These are phyloP conservation scores for Coniferiporia sulphurascens DNA, from an alignment of 1,284 basidiomycete genomes.

Conservation along the genomic window DNA sequence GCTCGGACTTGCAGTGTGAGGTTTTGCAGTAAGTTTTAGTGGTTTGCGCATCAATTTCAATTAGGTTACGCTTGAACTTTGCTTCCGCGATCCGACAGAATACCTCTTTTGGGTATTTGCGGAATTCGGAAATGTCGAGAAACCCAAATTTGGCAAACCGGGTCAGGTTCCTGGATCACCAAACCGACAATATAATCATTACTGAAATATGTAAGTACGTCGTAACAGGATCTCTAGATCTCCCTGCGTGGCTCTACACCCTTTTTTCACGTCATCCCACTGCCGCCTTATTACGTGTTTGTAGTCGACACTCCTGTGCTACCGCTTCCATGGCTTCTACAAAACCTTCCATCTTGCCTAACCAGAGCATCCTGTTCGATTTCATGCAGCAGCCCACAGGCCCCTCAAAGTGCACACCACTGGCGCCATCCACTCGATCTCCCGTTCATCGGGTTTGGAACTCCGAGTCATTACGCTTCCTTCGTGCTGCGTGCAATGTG, in stretches of 20 bases:
- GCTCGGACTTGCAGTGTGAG: too few relatives aligned
- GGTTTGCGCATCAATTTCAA: too few relatives aligned
- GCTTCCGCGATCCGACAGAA: too few relatives aligned
- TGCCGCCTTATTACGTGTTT: slow-evolving; percentile 10
- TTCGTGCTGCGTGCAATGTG: background rate
- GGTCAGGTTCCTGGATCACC: too few relatives aligned
- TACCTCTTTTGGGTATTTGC: too few relatives aligned
- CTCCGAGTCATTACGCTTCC: background rate
- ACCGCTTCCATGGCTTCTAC: background rate
- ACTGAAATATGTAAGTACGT: too few relatives aligned
- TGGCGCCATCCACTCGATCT: background rate
- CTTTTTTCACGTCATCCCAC: background rate
- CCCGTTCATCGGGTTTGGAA: background rate
- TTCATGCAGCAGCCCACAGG: too few relatives aligned
- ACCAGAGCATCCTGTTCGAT: too few relatives aligned
- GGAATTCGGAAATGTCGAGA: background rate
- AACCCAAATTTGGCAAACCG: background rate
- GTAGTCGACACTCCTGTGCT: background rate
- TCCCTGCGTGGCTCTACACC: background rate
- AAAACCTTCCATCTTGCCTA: too few relatives aligned
- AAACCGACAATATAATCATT: too few relatives aligned
- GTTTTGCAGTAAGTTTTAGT: too few relatives aligned
- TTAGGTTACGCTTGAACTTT: too few relatives aligned
- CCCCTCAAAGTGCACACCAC: background rate
- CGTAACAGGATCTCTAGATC: background rate